phyloP scores from a whole-genome alignment of 495 filamentous ascomycete genomes.

The Penicillium mononematosum region DNA sequence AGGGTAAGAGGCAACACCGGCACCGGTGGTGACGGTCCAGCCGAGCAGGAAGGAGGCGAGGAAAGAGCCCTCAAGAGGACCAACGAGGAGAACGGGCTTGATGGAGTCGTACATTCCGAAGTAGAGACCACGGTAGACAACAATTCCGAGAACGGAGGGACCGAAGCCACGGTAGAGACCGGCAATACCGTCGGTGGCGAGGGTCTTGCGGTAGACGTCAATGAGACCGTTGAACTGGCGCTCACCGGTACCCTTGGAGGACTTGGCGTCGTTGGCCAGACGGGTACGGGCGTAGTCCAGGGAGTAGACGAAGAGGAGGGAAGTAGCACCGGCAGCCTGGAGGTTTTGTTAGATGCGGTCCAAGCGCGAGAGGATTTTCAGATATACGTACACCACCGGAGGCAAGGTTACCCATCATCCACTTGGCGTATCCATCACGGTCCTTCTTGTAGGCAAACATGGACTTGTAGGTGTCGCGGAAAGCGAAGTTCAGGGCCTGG shows the following conservation, averaged over 20 bases:
- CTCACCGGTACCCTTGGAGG: conserved; percentile 88
- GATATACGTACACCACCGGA: conserved; percentile 90
- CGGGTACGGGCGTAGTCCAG: conserved; percentile 99
- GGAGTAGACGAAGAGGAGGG: conserved; percentile 99
- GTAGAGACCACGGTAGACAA: conserved; percentile 99
- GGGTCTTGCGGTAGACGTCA: conserved; percentile 99
- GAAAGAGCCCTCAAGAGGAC: conserved; percentile 95
- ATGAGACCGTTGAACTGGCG: conserved; percentile 99
- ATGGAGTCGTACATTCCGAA: conserved; percentile 99
- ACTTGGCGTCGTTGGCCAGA: conserved; percentile 99
- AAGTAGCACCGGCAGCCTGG: conserved; percentile 96
- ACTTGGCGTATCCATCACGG: conserved; percentile 94
- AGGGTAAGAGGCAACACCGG: conserved; percentile 99
- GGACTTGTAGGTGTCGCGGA: conserved; percentile 99
- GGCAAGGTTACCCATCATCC: conserved; percentile 99
- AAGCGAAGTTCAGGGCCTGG: conserved; percentile 99
- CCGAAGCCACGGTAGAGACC: conserved; percentile 99
- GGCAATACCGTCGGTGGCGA: conserved; percentile 94
- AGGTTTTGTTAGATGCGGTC: conserved; percentile 27
- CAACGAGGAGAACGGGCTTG: conserved; percentile 96
- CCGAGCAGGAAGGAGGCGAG: conserved; percentile 97
- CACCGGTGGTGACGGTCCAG: conserved; percentile 99
- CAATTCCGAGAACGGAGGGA: conserved; percentile 96
- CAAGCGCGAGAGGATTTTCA: background rate
- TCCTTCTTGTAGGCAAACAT: conserved; percentile 99